Evolutionary conservation across 495 filamentous ascomycete genomes (phyloP).

Genomic region (Neurospora sp.): DNA sequence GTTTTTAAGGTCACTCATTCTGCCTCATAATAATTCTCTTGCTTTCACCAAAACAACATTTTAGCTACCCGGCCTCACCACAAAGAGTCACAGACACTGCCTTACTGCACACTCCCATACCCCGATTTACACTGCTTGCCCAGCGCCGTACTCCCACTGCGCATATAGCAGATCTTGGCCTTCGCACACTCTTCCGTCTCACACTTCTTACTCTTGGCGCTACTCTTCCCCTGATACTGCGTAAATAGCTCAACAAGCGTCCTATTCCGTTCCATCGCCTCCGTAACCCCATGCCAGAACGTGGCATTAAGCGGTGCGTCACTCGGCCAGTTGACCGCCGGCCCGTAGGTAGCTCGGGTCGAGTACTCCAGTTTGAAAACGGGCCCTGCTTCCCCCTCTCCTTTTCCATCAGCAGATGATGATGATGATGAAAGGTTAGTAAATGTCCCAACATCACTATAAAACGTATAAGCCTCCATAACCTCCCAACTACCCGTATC

Average conservation of each 20-base stretch:
- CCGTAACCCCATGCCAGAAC: constrained; percentile 49
- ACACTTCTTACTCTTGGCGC: constrained; percentile 41
- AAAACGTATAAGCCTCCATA: constrained; percentile 40
- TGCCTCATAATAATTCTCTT: not conserved
- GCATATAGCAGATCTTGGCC: constrained; percentile 53
- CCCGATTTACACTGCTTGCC: constrained; percentile 42
- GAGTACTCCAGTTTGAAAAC: constrained; percentile 46
- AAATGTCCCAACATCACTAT: constrained; percentile 38
- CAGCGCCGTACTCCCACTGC: constrained; percentile 43
- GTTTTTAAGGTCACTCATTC: not conserved
- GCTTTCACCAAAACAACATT: not conserved
- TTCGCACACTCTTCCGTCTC: constrained; percentile 36
- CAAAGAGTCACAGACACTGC: not conserved
- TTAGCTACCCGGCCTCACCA: not conserved
- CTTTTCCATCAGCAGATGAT: not conserved
- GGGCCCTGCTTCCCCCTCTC: constrained; percentile 27
- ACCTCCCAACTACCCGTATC: constrained; percentile 42
- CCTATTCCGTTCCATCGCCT: constrained; percentile 46
- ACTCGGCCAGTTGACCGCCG: constrained; percentile 33
- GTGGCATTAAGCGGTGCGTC: constrained; percentile 45
- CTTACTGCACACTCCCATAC: constrained; percentile 23
- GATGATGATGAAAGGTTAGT: not conserved
- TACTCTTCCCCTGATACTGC: constrained; percentile 43
- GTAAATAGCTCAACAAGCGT: constrained; percentile 40
- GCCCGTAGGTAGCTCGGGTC: constrained; percentile 42